These are phyloP conservation scores for Cicer chorassanicum DNA, from an alignment of 306 rosid genomes.

Conservation along the genomic window DNA sequence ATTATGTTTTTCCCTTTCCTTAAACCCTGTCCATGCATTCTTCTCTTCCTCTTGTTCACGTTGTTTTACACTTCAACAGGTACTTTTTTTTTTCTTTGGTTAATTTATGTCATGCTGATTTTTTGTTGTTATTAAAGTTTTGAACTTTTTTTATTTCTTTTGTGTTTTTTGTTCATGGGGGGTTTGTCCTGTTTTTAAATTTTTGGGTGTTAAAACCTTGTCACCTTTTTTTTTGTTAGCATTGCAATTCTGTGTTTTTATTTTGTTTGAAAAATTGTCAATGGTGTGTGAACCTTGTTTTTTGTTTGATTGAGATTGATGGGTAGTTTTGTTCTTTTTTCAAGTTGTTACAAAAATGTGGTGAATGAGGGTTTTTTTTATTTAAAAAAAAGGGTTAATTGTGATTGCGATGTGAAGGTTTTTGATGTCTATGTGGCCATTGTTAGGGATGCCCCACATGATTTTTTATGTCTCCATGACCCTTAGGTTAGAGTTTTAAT, in stretches of 20 bases:
- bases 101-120: not conserved
- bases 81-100: constrained; percentile 19
- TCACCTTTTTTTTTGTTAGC: not conserved
- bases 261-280: not conserved
- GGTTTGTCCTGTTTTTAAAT: constrained; percentile 25
- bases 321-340: constrained; percentile 22
- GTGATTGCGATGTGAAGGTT: not conserved
- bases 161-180: constrained; percentile 40
- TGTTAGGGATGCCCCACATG: constrained; percentile 3
- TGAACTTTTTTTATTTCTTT: constrained; percentile 8
- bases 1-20: constrained; percentile 42
- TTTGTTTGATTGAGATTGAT: constrained; percentile 38
- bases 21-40: constrained; percentile 46
- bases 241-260: not conserved
- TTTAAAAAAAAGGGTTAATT: not conserved
- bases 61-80: constrained; percentile 64
- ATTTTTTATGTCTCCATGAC: not conserved
- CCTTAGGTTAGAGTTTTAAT: not conserved
- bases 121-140: constrained; percentile 14
- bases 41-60: constrained; percentile 38
- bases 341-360: constrained; percentile 20
- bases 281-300: constrained; percentile 27
- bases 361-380: not conserved
- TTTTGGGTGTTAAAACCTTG: not conserved
- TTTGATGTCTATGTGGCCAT: not conserved